phyloP scores from a whole-genome alignment of 306 rosid genomes.

The Echinosophora koreensis region DNA sequence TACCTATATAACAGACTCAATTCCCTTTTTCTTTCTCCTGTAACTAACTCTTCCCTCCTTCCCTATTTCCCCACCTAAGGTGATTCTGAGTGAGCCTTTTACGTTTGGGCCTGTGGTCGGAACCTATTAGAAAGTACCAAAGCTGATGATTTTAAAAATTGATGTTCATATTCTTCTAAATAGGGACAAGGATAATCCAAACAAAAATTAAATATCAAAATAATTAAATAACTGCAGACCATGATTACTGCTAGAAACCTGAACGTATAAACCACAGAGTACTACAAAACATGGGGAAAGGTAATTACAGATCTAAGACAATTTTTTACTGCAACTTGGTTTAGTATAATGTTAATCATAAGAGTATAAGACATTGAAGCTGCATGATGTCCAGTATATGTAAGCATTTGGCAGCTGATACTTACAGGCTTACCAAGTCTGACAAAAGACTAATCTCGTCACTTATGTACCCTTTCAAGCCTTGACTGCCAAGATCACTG shows the following conservation, averaged over 20 bases:
- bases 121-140: not conserved
- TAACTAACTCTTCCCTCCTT: too few relatives aligned
- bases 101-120: too few relatives aligned
- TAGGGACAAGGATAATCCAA: conserved; percentile 3
- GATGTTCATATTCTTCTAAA: conserved; percentile 4
- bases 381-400: not conserved
- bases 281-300: not conserved
- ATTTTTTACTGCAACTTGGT: conserved; percentile 25
- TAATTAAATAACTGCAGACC: not conserved
- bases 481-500: conserved; percentile 96
- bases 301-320: not conserved
- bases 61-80: too few relatives aligned
- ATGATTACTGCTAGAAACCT: not conserved
- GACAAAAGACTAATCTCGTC: conserved; percentile 81
- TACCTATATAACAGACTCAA: too few relatives aligned
- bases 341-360: not conserved
- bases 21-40: too few relatives aligned
- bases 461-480: conserved; percentile 85
- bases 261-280: conserved; percentile 7
- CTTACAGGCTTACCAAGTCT: conserved; percentile 94
- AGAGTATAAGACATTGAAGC: not conserved
- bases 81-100: too few relatives aligned
- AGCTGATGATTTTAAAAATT: conserved; percentile 12
- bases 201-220: not conserved
- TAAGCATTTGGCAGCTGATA: conserved; percentile 49